Conservation (phyloP, 208 protist species). For the Zelonia costaricensis region DNA sequence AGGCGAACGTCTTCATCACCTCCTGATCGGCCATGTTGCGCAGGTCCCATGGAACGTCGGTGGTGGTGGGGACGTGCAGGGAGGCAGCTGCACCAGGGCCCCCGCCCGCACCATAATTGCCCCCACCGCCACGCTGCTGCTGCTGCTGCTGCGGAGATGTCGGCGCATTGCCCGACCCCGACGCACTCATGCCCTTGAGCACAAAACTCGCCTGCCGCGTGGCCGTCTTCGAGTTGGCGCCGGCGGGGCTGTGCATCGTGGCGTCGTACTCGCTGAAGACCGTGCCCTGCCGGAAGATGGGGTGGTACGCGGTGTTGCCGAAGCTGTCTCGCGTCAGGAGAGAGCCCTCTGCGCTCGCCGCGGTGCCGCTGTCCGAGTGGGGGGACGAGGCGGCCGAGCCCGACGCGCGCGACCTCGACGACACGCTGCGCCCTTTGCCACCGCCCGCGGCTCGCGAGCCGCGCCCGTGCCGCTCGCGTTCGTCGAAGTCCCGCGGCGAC, state of each 20-base stretch:
- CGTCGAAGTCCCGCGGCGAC: no score
- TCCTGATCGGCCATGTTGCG: constrained; percentile 31
- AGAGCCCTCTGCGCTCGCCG: neutral
- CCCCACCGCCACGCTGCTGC: neutral
- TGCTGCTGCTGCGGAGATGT: neutral
- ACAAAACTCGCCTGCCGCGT: neutral
- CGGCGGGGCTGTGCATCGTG: neutral
- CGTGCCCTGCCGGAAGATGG: constrained; percentile 9
- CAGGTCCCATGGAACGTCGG: constrained; percentile 61
- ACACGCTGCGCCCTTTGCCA: neutral
- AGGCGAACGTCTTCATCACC: constrained; percentile 40
- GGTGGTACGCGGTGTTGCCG: constrained; percentile 23
- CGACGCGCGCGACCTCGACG: neutral
- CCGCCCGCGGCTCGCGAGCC: neutral
- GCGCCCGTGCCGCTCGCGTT: no score
- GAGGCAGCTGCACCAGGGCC: neutral
- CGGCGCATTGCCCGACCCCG: neutral
- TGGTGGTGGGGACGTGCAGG: constrained; percentile 25
- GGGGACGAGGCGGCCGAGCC: neutral
- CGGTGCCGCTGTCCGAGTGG: neutral
- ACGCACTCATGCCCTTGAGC: neutral
- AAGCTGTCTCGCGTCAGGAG: constrained; percentile 15
- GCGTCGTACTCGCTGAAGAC: constrained; percentile 7
- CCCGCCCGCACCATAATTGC: neutral
- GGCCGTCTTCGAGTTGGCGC: neutral